phyloP scores from a whole-genome alignment of 2,329 filamentous ascomycete genomes.

The Pestalotiopsis sp. region DNA sequence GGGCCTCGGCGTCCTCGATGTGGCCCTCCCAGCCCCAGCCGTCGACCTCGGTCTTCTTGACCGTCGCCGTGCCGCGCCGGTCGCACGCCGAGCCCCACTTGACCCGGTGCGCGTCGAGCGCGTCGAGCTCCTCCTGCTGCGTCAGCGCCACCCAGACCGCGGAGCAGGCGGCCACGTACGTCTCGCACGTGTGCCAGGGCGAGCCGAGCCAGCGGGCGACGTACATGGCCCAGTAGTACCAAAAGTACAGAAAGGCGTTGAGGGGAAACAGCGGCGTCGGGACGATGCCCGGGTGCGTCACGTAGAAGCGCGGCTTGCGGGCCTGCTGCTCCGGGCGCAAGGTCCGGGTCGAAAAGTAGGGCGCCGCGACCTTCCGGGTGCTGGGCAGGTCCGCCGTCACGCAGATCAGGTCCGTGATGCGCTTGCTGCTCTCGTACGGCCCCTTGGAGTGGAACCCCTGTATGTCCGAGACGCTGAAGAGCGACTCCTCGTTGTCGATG shows the following conservation, averaged over 20 bases:
- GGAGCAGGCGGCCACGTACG: constrained; percentile 76
- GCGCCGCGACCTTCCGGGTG: constrained; percentile 56
- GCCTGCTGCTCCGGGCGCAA: constrained; percentile 22
- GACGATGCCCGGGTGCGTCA: constrained; percentile 86
- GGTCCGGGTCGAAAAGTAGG: constrained; percentile 52
- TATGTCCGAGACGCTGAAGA: constrained; percentile 71
- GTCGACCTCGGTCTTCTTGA: constrained; percentile 80
- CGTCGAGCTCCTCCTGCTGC: constrained; percentile 63
- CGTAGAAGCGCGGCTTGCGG: constrained; percentile 67
- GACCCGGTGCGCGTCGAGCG: constrained; percentile 51
- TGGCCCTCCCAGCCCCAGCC: constrained; percentile 79
- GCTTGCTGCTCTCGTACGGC: constrained; percentile 87
- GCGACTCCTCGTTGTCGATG: constrained; percentile 63
- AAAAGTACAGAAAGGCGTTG: constrained; percentile 67
- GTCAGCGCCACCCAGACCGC: constrained; percentile 79
- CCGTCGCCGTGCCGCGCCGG: constrained; percentile 56
- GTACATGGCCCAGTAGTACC: constrained; percentile 70
- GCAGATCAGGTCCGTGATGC: constrained; percentile 81
- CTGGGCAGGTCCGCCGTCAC: constrained; percentile 72
- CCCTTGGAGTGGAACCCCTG: constrained; percentile 66
- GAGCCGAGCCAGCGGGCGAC: constrained; percentile 79
- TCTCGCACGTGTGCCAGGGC: constrained; percentile 81
- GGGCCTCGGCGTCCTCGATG: constrained; percentile 49
- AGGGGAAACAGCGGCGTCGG: constrained; percentile 81
- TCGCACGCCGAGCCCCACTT: constrained; percentile 88